Conservation (phyloP, 345 rosid genomes). For the Euphorbia tirucalli region DNA sequence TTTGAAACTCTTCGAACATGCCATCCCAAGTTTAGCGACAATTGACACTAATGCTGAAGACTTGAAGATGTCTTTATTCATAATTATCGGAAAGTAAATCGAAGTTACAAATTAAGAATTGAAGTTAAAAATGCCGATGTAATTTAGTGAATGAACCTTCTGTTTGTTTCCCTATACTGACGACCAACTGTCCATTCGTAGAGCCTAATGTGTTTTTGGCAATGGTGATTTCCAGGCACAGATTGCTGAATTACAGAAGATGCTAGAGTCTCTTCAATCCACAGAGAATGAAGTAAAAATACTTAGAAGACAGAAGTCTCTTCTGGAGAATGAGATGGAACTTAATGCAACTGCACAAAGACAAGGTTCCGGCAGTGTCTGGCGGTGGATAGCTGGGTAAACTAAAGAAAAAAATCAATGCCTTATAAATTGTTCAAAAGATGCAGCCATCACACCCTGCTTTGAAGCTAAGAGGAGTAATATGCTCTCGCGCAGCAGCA, state of each 20-base stretch:
- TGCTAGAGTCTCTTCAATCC: constrained; percentile 65
- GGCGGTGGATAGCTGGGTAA: constrained; percentile 68
- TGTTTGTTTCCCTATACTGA: not conserved
- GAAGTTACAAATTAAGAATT: not conserved
- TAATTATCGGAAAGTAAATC: not conserved
- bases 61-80: not conserved
- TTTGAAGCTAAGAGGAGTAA: not conserved
- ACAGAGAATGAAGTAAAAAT: constrained; percentile 80
- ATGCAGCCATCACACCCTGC: not conserved
- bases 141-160: not conserved
- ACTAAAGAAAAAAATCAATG: not conserved
- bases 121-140: not conserved
- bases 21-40: not conserved
- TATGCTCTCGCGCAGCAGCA: not conserved
- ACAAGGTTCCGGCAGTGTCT: constrained; percentile 84
- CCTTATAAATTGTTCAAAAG: constrained; percentile 12
- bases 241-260: constrained; percentile 78
- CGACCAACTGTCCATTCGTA: not conserved
- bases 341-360: constrained; percentile 38
- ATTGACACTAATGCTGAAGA: not conserved
- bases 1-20: not conserved
- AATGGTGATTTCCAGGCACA: constrained; percentile 62
- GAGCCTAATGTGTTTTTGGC: constrained; percentile 6
- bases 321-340: constrained; percentile 64
- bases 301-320: constrained; percentile 72